These are phyloP conservation scores for Hypoxylon sp. DNA, from an alignment of 2,329 filamentous ascomycete genomes.

Conservation along the genomic window DNA sequence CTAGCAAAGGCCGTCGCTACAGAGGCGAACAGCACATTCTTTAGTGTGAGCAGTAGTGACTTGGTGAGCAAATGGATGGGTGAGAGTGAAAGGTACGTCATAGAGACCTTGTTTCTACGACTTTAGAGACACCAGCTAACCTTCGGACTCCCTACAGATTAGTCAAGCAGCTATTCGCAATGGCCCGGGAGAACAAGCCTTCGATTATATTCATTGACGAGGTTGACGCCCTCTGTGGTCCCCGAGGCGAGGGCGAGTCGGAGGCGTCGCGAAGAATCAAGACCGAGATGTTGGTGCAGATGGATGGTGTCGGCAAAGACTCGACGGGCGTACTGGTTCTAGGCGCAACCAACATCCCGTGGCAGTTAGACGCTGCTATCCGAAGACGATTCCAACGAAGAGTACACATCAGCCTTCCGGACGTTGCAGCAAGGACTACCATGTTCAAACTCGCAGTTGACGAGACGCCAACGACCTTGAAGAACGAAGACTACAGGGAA, in stretches of 20 bases:
- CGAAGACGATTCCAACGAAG: constrained; percentile 93
- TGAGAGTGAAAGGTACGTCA: constrained; percentile 87
- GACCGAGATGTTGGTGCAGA: constrained; percentile 96
- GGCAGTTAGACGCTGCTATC: constrained; percentile 97
- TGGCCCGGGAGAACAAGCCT: constrained; percentile 97
- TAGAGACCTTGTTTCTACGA: background rate
- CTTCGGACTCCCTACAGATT: constrained; percentile 62
- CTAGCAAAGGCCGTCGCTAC: constrained; percentile 97
- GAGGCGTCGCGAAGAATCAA: constrained; percentile 98
- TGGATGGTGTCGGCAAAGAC: constrained; percentile 98
- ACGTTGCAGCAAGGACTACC: constrained; percentile 82
- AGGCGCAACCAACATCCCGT: constrained; percentile 97
- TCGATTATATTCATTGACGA: constrained; percentile 99
- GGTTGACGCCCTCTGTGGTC: constrained; percentile 94
- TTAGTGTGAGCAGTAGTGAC: constrained; percentile 97
- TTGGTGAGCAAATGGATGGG: constrained; percentile 99
- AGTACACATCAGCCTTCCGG: constrained; percentile 94
- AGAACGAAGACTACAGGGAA: constrained; percentile 77
- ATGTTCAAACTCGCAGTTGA: constrained; percentile 98
- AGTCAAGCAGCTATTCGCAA: constrained; percentile 95
- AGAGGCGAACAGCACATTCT: constrained; percentile 98
- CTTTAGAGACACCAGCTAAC: constrained; percentile 35
- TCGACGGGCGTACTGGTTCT: constrained; percentile 92
- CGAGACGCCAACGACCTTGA: constrained; percentile 86
- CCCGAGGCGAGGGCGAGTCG: constrained; percentile 91